A percentile compares a stretch with the other conserved stretches of the same genome.
phyloP scores from a whole-genome alignment of 768 basidiomycete species.

The Kwoniella pini region DNA sequence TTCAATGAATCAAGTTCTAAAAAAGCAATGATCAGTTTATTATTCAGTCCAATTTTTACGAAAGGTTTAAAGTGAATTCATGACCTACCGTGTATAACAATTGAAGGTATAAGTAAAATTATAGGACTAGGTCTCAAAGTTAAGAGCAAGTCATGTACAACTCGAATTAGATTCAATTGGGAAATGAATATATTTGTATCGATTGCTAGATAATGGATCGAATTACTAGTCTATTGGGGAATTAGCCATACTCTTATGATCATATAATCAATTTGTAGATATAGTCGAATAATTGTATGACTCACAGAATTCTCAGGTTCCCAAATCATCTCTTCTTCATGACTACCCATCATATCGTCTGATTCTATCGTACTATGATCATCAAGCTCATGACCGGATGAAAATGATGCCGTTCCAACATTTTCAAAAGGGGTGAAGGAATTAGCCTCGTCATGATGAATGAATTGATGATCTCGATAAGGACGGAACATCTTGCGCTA shows the following conservation, averaged over 20 bases:
- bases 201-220: conserved; percentile 29
- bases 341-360: conserved; percentile 1
- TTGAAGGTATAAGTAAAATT: conserved; percentile 30
- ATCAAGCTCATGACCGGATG: no score
- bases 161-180: conserved; percentile 23
- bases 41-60: no score
- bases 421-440: no score
- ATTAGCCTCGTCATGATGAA: no score
- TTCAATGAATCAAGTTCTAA: conserved; percentile 24
- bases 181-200: conserved; percentile 45
- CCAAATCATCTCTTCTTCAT: conserved; percentile 27
- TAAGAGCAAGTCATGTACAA: conserved; percentile 12
- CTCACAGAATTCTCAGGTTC: conserved; percentile 17
- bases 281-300: neutral
- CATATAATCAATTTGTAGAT: neutral
- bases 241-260: neutral
- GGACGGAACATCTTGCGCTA: no score
- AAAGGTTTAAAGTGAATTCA: no score
- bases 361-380: no score
- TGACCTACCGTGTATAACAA: conserved; percentile 41
- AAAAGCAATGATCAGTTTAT: neutral
- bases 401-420: no score
- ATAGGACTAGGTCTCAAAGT: conserved; percentile 3
- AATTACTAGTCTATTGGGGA: neutral
- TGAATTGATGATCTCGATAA: no score